Conservation (phyloP, 192 early-diverging fungal genomes). For the Backusella tarrabulga region DNA sequence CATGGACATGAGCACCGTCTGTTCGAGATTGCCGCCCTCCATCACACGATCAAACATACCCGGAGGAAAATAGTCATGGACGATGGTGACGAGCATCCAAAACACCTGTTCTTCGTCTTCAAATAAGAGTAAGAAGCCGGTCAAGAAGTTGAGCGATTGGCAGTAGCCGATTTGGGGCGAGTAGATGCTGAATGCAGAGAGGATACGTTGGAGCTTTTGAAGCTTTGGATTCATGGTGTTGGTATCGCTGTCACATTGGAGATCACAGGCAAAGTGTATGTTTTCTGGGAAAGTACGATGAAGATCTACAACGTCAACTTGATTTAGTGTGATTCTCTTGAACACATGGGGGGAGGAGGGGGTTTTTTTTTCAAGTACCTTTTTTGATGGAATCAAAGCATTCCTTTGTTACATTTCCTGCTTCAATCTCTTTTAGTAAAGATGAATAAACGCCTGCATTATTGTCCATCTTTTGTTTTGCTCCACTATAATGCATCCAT, state of each 20-base stretch:
- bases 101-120: conserved; percentile 48
- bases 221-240: conserved; percentile 15
- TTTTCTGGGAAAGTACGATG: conserved; percentile 17
- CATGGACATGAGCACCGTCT: conserved; percentile 63
- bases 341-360: too few species aligned
- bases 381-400: conserved; percentile 67
- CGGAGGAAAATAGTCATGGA: conserved; percentile 71
- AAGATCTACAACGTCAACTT: conserved; percentile 18
- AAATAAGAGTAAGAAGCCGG: background rate
- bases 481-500: conserved; percentile 77
- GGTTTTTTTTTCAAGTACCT: conserved; percentile 48
- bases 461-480: conserved; percentile 52
- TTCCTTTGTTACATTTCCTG: conserved; percentile 55
- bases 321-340: too few species aligned
- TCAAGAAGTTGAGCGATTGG: conserved; percentile 65
- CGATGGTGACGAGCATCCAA: conserved; percentile 74
- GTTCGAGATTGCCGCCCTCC: conserved; percentile 72
- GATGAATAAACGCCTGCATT: conserved; percentile 59
- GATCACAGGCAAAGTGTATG: conserved; percentile 25
- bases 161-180: conserved; percentile 81
- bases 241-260: conserved; percentile 3
- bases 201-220: conserved; percentile 58
- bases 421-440: conserved; percentile 40
- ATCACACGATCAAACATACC: conserved; percentile 77
- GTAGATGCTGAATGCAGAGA: conserved; percentile 70